Evolutionary conservation across 2,329 filamentous ascomycete genomes (phyloP).

Genomic region (Verticillium dahliae): DNA sequence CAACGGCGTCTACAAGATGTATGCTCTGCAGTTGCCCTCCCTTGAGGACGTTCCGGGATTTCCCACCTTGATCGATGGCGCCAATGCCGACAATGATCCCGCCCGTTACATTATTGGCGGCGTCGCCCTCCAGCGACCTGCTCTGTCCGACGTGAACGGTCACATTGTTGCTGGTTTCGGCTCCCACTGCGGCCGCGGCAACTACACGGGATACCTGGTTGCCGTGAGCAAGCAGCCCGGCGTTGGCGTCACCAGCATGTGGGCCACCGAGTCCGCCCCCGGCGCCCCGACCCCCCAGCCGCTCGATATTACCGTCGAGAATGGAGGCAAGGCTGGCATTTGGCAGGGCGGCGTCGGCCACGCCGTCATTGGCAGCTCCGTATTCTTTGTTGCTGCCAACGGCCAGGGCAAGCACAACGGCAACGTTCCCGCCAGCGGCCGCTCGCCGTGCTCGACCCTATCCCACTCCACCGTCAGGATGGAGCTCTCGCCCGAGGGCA

Average conservation of each 20-base stretch:
- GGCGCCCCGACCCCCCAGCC: slow-evolving; percentile 22
- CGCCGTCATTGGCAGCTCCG: slow-evolving; percentile 18
- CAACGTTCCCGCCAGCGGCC: slow-evolving; percentile 25
- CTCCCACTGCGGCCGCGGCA: slow-evolving; percentile 40
- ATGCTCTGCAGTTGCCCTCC: slow-evolving; percentile 29
- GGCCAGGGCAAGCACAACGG: slow-evolving; percentile 25
- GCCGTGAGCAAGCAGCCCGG: slow-evolving; percentile 21
- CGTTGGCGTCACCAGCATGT: slow-evolving; percentile 21
- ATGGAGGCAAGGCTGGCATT: slow-evolving; percentile 26
- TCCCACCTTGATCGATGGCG: slow-evolving; percentile 36
- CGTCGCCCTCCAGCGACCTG: slow-evolving; percentile 35
- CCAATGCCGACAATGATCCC: slow-evolving; percentile 35
- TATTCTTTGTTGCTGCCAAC: slow-evolving; percentile 20
- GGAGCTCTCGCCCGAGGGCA: slow-evolving; percentile 15
- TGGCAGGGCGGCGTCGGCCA: slow-evolving; percentile 29
- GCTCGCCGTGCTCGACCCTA: slow-evolving; percentile 21
- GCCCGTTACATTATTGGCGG: slow-evolving; percentile 37
- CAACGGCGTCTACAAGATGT: slow-evolving; percentile 31
- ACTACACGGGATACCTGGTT: slow-evolving; percentile 29
- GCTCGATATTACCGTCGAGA: slow-evolving; percentile 4
- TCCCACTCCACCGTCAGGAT: slow-evolving; percentile 25
- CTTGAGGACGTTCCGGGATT: slow-evolving; percentile 29
- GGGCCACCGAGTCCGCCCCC: slow-evolving; percentile 20
- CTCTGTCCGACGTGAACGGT: slow-evolving; percentile 23
- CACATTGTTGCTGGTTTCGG: slow-evolving; percentile 39